Evolutionary conservation across 2,329 filamentous ascomycete genomes (phyloP).

Genomic region (Colletotrichum sp.): DNA sequence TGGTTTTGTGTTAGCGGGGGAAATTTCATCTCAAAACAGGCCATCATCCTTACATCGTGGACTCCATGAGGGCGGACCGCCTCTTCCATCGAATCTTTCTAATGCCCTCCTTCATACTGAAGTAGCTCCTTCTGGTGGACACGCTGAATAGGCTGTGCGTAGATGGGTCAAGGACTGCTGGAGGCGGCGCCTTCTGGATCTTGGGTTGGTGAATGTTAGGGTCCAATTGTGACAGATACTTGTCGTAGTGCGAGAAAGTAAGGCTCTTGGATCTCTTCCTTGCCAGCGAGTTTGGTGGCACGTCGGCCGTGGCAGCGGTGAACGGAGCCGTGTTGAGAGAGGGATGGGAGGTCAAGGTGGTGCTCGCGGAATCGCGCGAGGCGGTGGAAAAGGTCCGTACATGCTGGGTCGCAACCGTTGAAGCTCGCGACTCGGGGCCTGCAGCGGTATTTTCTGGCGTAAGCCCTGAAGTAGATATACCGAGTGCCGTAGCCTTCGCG

Average conservation of each 20-base stretch:
- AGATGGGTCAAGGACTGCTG: slow-evolving; percentile 30
- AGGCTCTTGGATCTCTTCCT: slow-evolving; percentile 37
- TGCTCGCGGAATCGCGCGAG: slow-evolving; percentile 42
- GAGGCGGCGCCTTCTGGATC: slow-evolving; percentile 36
- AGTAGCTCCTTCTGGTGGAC: slow-evolving; percentile 48
- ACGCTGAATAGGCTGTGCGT: slow-evolving; percentile 48
- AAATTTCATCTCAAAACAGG: not conserved
- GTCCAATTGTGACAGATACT: slow-evolving; percentile 51
- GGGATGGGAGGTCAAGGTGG: slow-evolving; percentile 46
- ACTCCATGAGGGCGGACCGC: slow-evolving; percentile 37
- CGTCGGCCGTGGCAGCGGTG: slow-evolving; percentile 19
- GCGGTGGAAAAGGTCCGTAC: slow-evolving; percentile 49
- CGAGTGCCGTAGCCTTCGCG: slow-evolving; percentile 37
- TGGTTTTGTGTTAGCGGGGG: slow-evolving; percentile 28
- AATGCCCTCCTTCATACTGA: slow-evolving; percentile 49
- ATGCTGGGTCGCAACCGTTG: slow-evolving; percentile 43
- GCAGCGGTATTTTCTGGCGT: slow-evolving; percentile 39
- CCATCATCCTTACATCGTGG: slow-evolving; percentile 32
- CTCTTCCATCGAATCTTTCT: slow-evolving; percentile 47
- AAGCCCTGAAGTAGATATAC: slow-evolving; percentile 35
- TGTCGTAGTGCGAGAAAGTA: slow-evolving; percentile 57
- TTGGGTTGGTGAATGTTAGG: slow-evolving; percentile 48
- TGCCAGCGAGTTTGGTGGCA: slow-evolving; percentile 21
- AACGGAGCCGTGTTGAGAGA: slow-evolving; percentile 37
- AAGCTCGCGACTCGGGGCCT: slow-evolving; percentile 46